phyloP scores from a whole-genome alignment of 106 monocot species.

The Dioscorea zingiberensis region DNA sequence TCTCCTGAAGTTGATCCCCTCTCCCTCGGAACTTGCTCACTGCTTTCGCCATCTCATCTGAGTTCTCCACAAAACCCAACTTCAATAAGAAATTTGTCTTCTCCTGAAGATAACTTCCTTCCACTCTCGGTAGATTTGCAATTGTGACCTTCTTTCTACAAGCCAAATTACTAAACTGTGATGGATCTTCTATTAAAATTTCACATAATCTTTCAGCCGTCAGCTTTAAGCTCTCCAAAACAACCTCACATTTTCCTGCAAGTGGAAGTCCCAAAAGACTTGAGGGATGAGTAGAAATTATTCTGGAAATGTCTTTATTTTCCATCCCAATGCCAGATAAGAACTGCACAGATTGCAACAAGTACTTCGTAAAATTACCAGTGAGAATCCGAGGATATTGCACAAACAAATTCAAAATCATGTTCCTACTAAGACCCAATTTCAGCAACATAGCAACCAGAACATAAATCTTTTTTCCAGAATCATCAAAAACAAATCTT shows the following conservation, averaged over 20 bases:
- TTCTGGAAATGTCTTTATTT: constrained; percentile 30
- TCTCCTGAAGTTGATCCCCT: constrained; percentile 64
- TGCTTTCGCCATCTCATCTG: constrained; percentile 65
- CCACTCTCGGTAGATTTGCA: constrained; percentile 18
- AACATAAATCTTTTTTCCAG: constrained; percentile 78
- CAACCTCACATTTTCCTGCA: constrained; percentile 30
- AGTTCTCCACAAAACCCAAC: constrained; percentile 63
- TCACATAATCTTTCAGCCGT: constrained; percentile 29
- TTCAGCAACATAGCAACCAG: constrained; percentile 69
- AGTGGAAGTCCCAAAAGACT: constrained; percentile 38
- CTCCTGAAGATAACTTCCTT: constrained; percentile 45
- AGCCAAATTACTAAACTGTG: constrained; percentile 33
- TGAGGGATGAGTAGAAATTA: constrained; percentile 49
- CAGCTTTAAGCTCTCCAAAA: constrained; percentile 35
- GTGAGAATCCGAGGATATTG: constrained; percentile 55
- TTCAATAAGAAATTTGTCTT: constrained; percentile 66
- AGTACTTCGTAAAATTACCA: constrained; percentile 50
- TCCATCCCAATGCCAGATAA: constrained; percentile 56
- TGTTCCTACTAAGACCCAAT: constrained; percentile 44
- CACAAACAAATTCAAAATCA: constrained; percentile 49
- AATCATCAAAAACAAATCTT: constrained; percentile 72
- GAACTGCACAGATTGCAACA: constrained; percentile 53
- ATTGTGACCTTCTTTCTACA: constrained; percentile 19
- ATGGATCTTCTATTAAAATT: constrained; percentile 52
- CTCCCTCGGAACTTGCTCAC: constrained; percentile 59